These are phyloP conservation scores for Candida caryicola DNA, from an alignment of 805 yeast genomes.

Conservation along the genomic window DNA sequence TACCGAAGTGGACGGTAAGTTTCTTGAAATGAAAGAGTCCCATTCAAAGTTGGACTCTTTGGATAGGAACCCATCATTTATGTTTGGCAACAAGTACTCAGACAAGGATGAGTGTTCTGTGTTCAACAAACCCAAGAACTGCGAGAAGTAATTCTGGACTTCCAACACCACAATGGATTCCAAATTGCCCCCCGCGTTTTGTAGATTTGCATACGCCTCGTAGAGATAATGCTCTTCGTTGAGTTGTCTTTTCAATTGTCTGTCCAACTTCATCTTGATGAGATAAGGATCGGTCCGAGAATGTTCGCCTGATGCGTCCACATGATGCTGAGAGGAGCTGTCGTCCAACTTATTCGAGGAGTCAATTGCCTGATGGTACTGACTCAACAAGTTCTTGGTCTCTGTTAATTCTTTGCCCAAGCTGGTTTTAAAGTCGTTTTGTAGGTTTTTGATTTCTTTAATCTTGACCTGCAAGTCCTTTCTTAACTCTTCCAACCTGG, in stretches of 20 bases:
- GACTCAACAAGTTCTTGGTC: conserved; percentile 39
- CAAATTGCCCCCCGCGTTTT: conserved; percentile 81
- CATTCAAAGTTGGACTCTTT: conserved; percentile 84
- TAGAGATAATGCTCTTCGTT: conserved; percentile 82
- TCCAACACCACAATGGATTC: conserved; percentile 84
- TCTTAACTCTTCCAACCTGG: conserved; percentile 54
- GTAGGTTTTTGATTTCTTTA: conserved; percentile 78
- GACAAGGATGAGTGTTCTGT: conserved; percentile 72
- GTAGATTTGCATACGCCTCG: conserved; percentile 85
- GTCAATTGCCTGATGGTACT: conserved; percentile 62
- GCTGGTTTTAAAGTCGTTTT: conserved; percentile 79
- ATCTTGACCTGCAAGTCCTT: conserved; percentile 80
- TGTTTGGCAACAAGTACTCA: conserved; percentile 60
- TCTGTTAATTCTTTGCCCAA: conserved; percentile 57
- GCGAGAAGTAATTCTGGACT: conserved; percentile 75
- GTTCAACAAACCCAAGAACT: conserved; percentile 67
- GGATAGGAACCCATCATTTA: conserved; percentile 61
- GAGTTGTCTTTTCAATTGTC: conserved; percentile 73
- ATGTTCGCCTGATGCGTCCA: conserved; percentile 35
- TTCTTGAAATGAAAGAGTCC: conserved; percentile 76
- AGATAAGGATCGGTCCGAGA: conserved; percentile 77
- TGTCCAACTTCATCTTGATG: conserved; percentile 66
- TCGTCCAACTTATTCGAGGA: conserved; percentile 47
- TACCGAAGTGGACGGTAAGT: conserved; percentile 41
- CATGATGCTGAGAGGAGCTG: conserved; percentile 15